phyloP scores from a whole-genome alignment of 2,329 filamentous ascomycete species.

The Beauveria sp. region DNA sequence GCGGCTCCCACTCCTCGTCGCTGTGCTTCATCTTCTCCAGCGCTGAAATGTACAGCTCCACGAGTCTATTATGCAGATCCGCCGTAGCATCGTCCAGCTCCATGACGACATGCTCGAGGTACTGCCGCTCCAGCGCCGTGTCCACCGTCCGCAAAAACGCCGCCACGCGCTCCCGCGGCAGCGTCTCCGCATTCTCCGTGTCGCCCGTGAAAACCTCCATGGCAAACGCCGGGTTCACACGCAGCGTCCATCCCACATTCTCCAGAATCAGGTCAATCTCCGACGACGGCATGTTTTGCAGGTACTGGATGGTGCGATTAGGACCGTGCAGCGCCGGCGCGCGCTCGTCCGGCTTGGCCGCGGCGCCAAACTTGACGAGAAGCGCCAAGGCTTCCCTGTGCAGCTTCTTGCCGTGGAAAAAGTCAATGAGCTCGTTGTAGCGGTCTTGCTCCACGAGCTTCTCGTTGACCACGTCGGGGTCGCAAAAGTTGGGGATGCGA shows the following conservation, averaged over 20 bases:
- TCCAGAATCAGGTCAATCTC: slow-evolving; percentile 87
- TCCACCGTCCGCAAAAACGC: slow-evolving; percentile 67
- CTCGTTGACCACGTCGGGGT: slow-evolving; percentile 90
- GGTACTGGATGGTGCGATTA: slow-evolving; percentile 74
- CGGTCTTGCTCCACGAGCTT: slow-evolving; percentile 80
- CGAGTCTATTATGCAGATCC: slow-evolving; percentile 78
- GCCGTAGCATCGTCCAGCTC: slow-evolving; percentile 80
- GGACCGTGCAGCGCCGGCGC: slow-evolving; percentile 63
- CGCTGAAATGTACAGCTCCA: slow-evolving; percentile 61
- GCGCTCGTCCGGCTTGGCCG: slow-evolving; percentile 40
- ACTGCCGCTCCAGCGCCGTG: slow-evolving; percentile 63
- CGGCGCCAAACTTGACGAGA: slow-evolving; percentile 70
- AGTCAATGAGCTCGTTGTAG: slow-evolving; percentile 94
- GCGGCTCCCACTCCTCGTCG: slow-evolving; percentile 45
- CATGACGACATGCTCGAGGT: slow-evolving; percentile 83
- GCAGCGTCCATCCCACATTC: slow-evolving; percentile 82
- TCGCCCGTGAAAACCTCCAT: slow-evolving; percentile 94
- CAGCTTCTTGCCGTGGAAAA: slow-evolving; percentile 89
- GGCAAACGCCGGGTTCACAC: slow-evolving; percentile 61
- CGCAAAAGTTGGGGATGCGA: slow-evolving; percentile 93
- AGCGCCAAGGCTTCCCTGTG: slow-evolving; percentile 81
- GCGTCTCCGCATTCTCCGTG: slow-evolving; percentile 85
- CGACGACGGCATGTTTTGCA: slow-evolving; percentile 82
- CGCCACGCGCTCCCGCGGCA: slow-evolving; percentile 71
- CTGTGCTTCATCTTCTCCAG: slow-evolving; percentile 35